Evolutionary conservation across 768 basidiomycete genomes (phyloP), one percentile per base, ranked within the genome.

Genomic region (Termitomyces heimii): DNA sequence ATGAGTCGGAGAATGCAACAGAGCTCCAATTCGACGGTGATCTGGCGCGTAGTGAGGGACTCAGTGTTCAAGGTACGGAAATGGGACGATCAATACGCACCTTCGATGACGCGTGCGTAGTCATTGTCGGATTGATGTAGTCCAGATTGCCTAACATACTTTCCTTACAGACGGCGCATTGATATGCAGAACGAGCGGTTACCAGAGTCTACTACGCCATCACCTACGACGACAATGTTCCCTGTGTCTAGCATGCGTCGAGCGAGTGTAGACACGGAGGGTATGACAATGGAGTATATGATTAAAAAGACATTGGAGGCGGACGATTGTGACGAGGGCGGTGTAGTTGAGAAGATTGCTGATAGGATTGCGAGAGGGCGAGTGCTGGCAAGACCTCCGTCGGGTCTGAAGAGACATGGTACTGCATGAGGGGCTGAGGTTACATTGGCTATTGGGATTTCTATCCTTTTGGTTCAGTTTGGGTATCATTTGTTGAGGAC

Each of bases 151-250:
- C 20, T 52, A 20, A 43, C 42, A 29, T 48, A 32, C 44, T 37
- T 35, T 22, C 26, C 37, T 39, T 42, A 59, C 64, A 89, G 87
- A 37, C 89, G 90, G 52, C 83, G 83, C 22, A 82, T 83, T 35
- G 89, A 92, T 70, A 65, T 86, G 26, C 75, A 77, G 48, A 92
- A 92, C 71, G 89, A 92, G 67, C 85, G 87, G 55, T 70, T 92
- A 20, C 90, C 89, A 2, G 71, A 75, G 55, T 82, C 82, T 71
- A 70, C 79, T 62, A 67, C 46, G 20, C 52, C 57, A 9, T 74
- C 51, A 44, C 61, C 56, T 43, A 65, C 73, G 14, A 70, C 73
- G 34, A 75, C 77, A 5, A 75, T 79, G 54, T 84, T 84, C 65
- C 77, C 86, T 0, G 82, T 79, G 16, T 85, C 86, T 12, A 84